These are phyloP conservation scores for Fusarium mexicanum DNA, from an alignment of 2,329 filamentous ascomycete genomes.

Conservation along the genomic window DNA sequence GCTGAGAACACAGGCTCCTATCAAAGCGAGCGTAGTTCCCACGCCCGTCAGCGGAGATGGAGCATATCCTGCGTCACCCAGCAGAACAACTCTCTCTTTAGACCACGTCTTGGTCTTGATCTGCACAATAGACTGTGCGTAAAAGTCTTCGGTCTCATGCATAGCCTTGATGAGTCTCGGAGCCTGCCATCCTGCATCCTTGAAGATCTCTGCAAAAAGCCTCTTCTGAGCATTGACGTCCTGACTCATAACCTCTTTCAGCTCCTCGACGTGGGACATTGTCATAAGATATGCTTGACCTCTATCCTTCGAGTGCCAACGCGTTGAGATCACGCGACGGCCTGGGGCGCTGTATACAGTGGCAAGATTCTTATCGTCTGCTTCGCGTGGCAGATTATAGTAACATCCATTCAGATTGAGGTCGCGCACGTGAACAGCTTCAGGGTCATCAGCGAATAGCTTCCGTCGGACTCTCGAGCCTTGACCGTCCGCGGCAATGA, in stretches of 20 bases:
- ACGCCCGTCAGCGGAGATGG: slow-evolving; percentile 59
- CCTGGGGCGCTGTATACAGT: slow-evolving; percentile 21
- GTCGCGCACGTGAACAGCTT: slow-evolving; percentile 7
- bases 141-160: slow-evolving; percentile 54
- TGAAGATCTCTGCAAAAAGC: slow-evolving; percentile 52
- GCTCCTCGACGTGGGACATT: slow-evolving; percentile 45
- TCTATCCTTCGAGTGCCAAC: slow-evolving; percentile 31
- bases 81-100: slow-evolving; percentile 51
- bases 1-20: slow-evolving; percentile 61
- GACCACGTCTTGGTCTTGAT: slow-evolving; percentile 52
- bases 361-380: slow-evolving; percentile 15
- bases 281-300: slow-evolving; percentile 43
- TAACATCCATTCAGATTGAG: slow-evolving; percentile 21
- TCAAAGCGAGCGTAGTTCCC: slow-evolving; percentile 57
- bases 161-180: slow-evolving; percentile 50
- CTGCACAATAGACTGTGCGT: slow-evolving; percentile 54
- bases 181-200: slow-evolving; percentile 58
- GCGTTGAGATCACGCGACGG: slow-evolving; percentile 18
- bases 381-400: slow-evolving; percentile 4
- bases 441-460: slow-evolving; percentile 15
- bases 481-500: slow-evolving; percentile 27
- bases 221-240: slow-evolving; percentile 50
- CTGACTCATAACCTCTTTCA: slow-evolving; percentile 34
- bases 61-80: slow-evolving; percentile 61
- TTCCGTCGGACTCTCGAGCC: slow-evolving; percentile 13